Percentiles rank a stretch among this genome's conserved stretches.
These are phyloP conservation scores for Heliocybe sulcata DNA, from an alignment of 1,284 basidiomycete species.

Conservation along the genomic window DNA sequence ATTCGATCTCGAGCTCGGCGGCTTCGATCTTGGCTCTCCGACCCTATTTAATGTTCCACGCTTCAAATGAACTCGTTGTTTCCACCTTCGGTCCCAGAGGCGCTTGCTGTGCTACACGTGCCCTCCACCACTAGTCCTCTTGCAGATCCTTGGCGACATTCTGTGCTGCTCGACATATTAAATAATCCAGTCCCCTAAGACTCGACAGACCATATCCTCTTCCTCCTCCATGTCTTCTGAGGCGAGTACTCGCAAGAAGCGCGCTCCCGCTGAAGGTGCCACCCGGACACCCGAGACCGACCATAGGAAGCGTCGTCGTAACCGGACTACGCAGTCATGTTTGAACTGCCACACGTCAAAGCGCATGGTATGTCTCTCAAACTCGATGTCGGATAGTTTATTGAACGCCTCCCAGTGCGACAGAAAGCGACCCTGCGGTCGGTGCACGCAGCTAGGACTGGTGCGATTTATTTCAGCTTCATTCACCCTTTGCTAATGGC, in stretches of 20 bases:
- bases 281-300: slow-evolving; percentile 26
- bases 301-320: slow-evolving; percentile 50
- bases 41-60: not conserved
- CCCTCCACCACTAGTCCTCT: not conserved
- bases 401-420: slow-evolving; percentile 42
- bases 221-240: slow-evolving; percentile 17
- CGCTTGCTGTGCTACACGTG: not conserved
- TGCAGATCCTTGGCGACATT: not conserved
- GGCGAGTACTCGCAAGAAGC: slow-evolving; percentile 20
- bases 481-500: slow-evolving; percentile 3
- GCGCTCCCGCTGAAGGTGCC: slow-evolving; percentile 13
- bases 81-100: not conserved
- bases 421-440: slow-evolving; percentile 62
- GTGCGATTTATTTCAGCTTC: slow-evolving; percentile 26
- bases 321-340: slow-evolving; percentile 60
- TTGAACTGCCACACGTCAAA: slow-evolving; percentile 73
- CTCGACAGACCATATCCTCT: not conserved
- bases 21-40: not conserved
- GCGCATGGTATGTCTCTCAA: slow-evolving; percentile 54
- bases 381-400: slow-evolving; percentile 1
- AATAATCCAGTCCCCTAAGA: not conserved
- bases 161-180: not conserved
- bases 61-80: not conserved
- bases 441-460: slow-evolving; percentile 69
- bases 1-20: not conserved